Evolutionary conservation across 345 rosid species (phyloP).

Genomic region (Hypericum androsaemum): DNA sequence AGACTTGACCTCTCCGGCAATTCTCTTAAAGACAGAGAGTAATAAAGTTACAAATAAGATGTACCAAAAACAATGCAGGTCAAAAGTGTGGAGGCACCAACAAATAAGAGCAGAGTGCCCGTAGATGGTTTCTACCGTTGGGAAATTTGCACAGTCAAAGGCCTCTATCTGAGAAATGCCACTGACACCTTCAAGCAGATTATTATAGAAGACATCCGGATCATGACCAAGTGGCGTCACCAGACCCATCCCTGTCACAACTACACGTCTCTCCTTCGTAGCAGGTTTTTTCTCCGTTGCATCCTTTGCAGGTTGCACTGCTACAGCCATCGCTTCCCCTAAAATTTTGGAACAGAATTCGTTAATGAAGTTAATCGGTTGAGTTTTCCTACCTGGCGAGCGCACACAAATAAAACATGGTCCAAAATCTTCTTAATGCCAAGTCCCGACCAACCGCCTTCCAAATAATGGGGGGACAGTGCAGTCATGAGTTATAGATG

Average conservation of each 20-base stretch:
- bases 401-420: too few relatives aligned
- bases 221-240: slow-evolving; percentile 87
- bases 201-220: slow-evolving; percentile 56
- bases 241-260: slow-evolving; percentile 94
- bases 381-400: too few relatives aligned
- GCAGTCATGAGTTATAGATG: too few relatives aligned
- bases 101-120: slow-evolving; percentile 6
- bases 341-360: too few relatives aligned
- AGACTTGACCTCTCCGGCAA: slow-evolving; percentile 87
- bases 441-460: too few relatives aligned
- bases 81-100: slow-evolving; percentile 9
- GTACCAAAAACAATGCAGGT: slow-evolving; percentile 6
- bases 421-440: too few relatives aligned
- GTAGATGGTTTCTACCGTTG: slow-evolving; percentile 45
- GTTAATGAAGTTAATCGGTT: too few relatives aligned
- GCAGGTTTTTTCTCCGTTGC: slow-evolving; percentile 45
- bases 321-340: slow-evolving; percentile 65
- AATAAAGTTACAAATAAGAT: background rate
- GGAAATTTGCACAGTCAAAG: slow-evolving; percentile 70
- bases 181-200: slow-evolving; percentile 79
- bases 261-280: slow-evolving; percentile 67
- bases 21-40: slow-evolving; percentile 33
- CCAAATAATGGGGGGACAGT: too few relatives aligned
- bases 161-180: slow-evolving; percentile 81
- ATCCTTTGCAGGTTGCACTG: slow-evolving; percentile 53